Conservation (phyloP, 73 alveolate genomes). For the Paramecium sonneborni region DNA sequence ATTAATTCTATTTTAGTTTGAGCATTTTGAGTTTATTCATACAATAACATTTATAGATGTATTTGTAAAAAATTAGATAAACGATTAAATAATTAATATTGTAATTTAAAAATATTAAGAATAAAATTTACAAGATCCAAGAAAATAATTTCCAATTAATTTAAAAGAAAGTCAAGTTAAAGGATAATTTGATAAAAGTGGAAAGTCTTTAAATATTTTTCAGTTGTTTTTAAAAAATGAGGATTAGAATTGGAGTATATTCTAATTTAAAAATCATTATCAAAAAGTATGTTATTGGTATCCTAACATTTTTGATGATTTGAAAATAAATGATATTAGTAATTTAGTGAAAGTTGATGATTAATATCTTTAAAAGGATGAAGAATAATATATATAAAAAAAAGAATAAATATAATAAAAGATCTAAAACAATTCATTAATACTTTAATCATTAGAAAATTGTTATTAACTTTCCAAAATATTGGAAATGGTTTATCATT, state of each 20-base stretch:
- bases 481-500: background rate
- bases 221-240: background rate
- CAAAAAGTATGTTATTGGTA: background rate
- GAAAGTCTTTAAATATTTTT: background rate
- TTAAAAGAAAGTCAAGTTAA: background rate
- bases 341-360: background rate
- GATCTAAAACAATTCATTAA: background rate
- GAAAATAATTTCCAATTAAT: background rate
- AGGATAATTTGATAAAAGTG: background rate
- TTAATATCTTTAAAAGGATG: background rate
- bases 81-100: background rate
- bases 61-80: background rate
- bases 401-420: background rate
- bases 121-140: background rate
- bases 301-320: background rate
- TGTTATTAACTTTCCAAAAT: background rate
- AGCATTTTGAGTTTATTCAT: background rate
- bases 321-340: background rate
- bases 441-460: background rate
- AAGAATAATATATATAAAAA: background rate
- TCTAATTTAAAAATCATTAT: background rate
- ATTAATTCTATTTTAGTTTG: background rate
- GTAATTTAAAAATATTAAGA: background rate
- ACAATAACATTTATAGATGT: background rate
- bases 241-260: background rate